These are phyloP conservation scores for Entonaema liquescens DNA, from an alignment of 495 filamentous ascomycete genomes.

Conservation along the genomic window DNA sequence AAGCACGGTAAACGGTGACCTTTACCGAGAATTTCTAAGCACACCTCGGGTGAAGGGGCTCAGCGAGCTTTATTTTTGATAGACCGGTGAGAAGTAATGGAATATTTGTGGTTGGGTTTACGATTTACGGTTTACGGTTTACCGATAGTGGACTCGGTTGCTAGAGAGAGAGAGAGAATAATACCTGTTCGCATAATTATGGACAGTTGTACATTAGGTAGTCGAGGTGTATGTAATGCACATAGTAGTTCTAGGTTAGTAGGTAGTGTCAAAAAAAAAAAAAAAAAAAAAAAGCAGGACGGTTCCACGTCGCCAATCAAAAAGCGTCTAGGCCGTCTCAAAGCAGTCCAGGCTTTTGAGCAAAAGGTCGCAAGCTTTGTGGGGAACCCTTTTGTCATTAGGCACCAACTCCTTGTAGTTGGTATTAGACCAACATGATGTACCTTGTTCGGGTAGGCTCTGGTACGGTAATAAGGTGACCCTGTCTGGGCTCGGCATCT, in stretches of 20 bases:
- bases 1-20: constrained; percentile 10
- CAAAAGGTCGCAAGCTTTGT: constrained; percentile 37
- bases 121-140: neutral
- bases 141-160: neutral
- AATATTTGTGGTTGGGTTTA: constrained; percentile 7
- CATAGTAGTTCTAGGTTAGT: too few relatives aligned
- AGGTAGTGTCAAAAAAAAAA: neutral
- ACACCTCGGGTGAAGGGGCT: constrained; percentile 18
- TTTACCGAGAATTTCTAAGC: constrained; percentile 29
- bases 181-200: constrained; percentile 27
- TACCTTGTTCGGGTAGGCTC: constrained; percentile 23
- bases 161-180: constrained; percentile 6
- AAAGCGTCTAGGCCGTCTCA: constrained; percentile 37
- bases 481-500: constrained; percentile 28
- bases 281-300: too few relatives aligned
- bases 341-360: constrained; percentile 17
- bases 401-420: constrained; percentile 30
- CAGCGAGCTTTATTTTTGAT: neutral
- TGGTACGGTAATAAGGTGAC: constrained; percentile 37
- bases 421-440: constrained; percentile 34
- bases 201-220: neutral
- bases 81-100: neutral
- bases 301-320: constrained; percentile 30
- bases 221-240: too few relatives aligned
- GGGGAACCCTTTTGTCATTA: constrained; percentile 30